phyloP scores from a whole-genome alignment of 2,329 filamentous ascomycete species.

The Pseudocercospora eumusae region DNA sequence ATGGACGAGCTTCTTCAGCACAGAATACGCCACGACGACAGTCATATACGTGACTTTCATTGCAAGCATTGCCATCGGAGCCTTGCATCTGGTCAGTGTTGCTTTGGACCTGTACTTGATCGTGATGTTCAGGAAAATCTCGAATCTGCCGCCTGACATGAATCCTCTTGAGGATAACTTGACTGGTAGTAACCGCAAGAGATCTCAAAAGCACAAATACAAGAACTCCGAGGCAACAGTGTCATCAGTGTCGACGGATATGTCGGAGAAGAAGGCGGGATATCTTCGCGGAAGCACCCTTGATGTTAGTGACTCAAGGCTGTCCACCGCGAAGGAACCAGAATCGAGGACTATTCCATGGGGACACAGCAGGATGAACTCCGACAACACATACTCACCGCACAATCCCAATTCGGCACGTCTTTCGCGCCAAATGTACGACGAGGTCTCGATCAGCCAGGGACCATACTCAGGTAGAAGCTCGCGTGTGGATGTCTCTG shows the following conservation, averaged over 20 bases:
- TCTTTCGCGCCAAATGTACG: conserved; percentile 57
- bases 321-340: conserved; percentile 46
- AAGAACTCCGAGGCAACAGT: conserved; percentile 61
- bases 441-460: conserved; percentile 37
- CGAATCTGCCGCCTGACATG: conserved; percentile 84
- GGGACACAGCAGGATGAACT: conserved; percentile 71
- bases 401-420: conserved; percentile 54
- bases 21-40: conserved; percentile 60
- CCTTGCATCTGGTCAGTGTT: conserved; percentile 70
- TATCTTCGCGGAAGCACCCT: conserved; percentile 50
- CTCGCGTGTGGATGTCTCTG: conserved; percentile 41
- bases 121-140: conserved; percentile 78
- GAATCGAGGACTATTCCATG: conserved; percentile 67
- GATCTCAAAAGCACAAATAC: conserved; percentile 67
- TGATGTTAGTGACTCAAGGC: conserved; percentile 41
- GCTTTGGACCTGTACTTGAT: conserved; percentile 73
- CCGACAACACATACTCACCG: conserved; percentile 59
- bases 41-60: conserved; percentile 66
- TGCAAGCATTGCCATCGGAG: conserved; percentile 62
- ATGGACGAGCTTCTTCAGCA: conserved; percentile 70
- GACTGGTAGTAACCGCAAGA: conserved; percentile 61
- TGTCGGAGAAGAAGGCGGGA: conserved; percentile 62
- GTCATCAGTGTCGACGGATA: conserved; percentile 32
- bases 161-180: conserved; percentile 87
- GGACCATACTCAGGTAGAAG: conserved; percentile 40